Conservation (phyloP, 768 basidiomycete genomes). For the Lanmaoa pseudosensibilis region DNA sequence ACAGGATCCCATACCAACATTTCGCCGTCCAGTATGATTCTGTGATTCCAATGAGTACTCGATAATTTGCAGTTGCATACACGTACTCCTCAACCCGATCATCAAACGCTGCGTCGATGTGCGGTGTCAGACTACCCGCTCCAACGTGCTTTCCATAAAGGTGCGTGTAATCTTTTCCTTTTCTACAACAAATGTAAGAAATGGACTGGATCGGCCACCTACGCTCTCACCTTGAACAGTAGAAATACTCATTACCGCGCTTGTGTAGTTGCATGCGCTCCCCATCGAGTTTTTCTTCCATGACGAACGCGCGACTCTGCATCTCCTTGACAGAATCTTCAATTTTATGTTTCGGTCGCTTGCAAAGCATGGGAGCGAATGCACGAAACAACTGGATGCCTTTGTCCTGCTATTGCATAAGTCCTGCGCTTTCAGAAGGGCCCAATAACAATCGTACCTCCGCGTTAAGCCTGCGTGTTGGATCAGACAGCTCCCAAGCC, state of each 20-base stretch:
- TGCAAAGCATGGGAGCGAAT: constrained; percentile 95
- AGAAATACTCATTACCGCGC: constrained; percentile 86
- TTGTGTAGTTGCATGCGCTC: constrained; percentile 97
- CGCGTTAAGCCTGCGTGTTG: constrained; percentile 59
- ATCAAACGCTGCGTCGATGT: constrained; percentile 76
- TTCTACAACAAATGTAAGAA: constrained; percentile 45
- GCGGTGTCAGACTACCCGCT: constrained; percentile 85
- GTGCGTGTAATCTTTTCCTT: constrained; percentile 89
- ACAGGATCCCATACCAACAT: constrained; percentile 98
- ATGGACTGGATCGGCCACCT: background rate
- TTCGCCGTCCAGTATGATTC: constrained; percentile 94
- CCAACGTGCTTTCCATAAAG: constrained; percentile 87
- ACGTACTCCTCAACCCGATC: constrained; percentile 77
- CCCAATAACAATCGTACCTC: constrained; percentile 38
- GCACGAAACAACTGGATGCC: constrained; percentile 77
- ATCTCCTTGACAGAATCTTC: constrained; percentile 86
- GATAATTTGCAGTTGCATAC: background rate
- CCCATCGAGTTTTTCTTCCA: constrained; percentile 98
- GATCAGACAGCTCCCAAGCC: constrained; percentile 84
- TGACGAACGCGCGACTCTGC: constrained; percentile 74
- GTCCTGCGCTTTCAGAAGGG: background rate
- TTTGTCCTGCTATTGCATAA: constrained; percentile 64
- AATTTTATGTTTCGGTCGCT: constrained; percentile 77
- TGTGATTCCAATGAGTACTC: constrained; percentile 32
- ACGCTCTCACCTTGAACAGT: constrained; percentile 74